A percentile compares a stretch with the other conserved stretches of the same genome.
phyloP scores from a whole-genome alignment of 257 asterid species.

The Schizonepeta tenuifolia region DNA sequence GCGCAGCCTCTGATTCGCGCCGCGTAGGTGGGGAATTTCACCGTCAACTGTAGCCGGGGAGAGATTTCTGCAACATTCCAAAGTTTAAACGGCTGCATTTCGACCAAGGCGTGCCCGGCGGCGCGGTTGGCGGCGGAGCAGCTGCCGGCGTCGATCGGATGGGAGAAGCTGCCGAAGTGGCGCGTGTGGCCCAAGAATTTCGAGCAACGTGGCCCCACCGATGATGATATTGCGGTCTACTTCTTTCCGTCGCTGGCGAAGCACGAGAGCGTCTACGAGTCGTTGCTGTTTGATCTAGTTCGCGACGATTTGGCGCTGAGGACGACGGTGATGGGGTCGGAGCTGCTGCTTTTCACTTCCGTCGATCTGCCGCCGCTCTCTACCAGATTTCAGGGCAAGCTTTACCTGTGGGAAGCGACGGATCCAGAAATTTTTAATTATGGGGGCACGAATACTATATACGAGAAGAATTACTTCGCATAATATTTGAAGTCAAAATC shows the following conservation, averaged over 20 bases:
- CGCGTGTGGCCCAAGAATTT: constrained; percentile 41
- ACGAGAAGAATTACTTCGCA: too few species aligned
- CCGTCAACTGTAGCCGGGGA: not conserved
- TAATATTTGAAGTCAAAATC: too few species aligned
- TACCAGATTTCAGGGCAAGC: not conserved
- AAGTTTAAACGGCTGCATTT: constrained; percentile 17
- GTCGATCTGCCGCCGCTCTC: constrained; percentile 3
- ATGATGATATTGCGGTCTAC: constrained; percentile 34
- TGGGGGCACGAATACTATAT: too few species aligned
- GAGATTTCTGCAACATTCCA: not conserved
- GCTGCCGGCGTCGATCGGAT: not conserved
- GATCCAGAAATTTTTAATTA: too few species aligned
- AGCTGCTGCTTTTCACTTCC: constrained; percentile 19
- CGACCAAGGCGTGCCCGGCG: constrained; percentile 33
- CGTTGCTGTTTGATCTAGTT: constrained; percentile 40
- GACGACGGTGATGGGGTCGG: constrained; percentile 3
- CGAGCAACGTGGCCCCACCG: constrained; percentile 30
- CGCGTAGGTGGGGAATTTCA: not conserved
- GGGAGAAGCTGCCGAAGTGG: constrained; percentile 30
- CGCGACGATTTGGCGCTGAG: constrained; percentile 36
- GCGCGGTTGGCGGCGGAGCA: constrained; percentile 1
- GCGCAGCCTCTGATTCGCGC: constrained; percentile 3
- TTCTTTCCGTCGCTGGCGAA: constrained; percentile 33
- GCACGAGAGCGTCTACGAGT: constrained; percentile 23
- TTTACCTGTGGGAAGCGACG: constrained; percentile 7